Evolutionary conservation across 2,329 filamentous ascomycete genomes (phyloP).

Genomic region (Fusarium sp.): DNA sequence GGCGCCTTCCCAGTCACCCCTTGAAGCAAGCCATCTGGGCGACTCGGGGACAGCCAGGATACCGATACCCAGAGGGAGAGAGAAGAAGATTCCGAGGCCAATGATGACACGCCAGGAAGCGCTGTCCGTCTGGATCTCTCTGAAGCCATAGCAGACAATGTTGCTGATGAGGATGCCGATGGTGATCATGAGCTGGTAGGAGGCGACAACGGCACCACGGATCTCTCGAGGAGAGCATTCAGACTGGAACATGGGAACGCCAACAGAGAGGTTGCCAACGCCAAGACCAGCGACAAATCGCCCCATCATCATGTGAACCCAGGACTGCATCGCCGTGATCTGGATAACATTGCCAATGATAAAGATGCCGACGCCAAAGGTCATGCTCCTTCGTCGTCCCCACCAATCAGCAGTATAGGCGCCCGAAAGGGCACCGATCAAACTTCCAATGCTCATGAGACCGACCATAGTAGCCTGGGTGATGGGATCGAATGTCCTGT

Average conservation of each 20-base stretch:
- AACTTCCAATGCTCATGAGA: constrained; percentile 63
- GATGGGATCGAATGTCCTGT: constrained; percentile 52
- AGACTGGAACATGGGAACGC: constrained; percentile 73
- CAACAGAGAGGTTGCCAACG: constrained; percentile 71
- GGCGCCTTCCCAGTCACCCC: constrained; percentile 57
- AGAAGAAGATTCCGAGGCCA: constrained; percentile 62
- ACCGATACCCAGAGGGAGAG: constrained; percentile 61
- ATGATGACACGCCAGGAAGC: constrained; percentile 71
- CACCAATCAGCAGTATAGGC: constrained; percentile 65
- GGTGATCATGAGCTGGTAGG: constrained; percentile 80
- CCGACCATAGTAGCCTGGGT: constrained; percentile 63
- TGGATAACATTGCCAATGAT: constrained; percentile 72
- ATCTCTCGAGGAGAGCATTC: constrained; percentile 70
- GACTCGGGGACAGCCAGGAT: constrained; percentile 65
- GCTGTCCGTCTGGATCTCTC: constrained; percentile 52
- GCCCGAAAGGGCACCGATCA: constrained; percentile 62
- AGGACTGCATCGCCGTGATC: constrained; percentile 64
- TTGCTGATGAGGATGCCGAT: constrained; percentile 70
- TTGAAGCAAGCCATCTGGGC: constrained; percentile 64
- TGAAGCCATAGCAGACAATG: constrained; percentile 63
- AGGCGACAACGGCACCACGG: constrained; percentile 70
- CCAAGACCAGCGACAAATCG: constrained; percentile 73
- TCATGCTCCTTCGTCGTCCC: constrained; percentile 65
- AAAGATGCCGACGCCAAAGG: constrained; percentile 64
- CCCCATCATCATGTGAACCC: constrained; percentile 73